phyloP scores from a whole-genome alignment of 495 filamentous ascomycete species.

The Aspergillus nidulans region DNA sequence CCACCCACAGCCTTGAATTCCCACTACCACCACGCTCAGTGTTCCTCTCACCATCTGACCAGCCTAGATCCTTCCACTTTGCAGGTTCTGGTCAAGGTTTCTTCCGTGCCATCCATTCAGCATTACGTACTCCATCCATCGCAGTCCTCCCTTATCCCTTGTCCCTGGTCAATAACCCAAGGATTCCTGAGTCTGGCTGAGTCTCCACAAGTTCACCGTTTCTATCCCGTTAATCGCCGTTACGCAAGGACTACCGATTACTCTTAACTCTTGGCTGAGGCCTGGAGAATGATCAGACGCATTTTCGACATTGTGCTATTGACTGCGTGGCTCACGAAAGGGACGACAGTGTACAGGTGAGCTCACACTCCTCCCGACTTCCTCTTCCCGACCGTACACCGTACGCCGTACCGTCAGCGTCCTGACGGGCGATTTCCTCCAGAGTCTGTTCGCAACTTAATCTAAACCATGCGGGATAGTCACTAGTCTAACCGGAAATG shows the following conservation, averaged over 20 bases:
- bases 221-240: constrained; percentile 27
- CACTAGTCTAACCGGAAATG: background rate
- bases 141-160: constrained; percentile 6
- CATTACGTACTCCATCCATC: constrained; percentile 12
- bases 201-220: constrained; percentile 32
- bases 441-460: background rate
- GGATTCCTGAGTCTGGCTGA: background rate
- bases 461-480: constrained; percentile 2
- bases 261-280: background rate
- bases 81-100: too few relatives aligned
- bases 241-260: constrained; percentile 36
- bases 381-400: background rate
- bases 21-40: too few relatives aligned
- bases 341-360: background rate
- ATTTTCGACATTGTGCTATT: background rate
- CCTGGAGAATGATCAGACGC: constrained; percentile 20
- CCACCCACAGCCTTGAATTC: too few relatives aligned
- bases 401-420: background rate
- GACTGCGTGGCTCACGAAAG: background rate
- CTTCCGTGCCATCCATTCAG: constrained; percentile 8
- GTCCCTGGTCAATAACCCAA: background rate
- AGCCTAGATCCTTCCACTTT: too few relatives aligned
- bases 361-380: too few relatives aligned
- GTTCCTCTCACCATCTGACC: too few relatives aligned
- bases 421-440: background rate